Evolutionary conservation across 257 asterid species (phyloP).

Genomic region (Solanum neorickii): DNA sequence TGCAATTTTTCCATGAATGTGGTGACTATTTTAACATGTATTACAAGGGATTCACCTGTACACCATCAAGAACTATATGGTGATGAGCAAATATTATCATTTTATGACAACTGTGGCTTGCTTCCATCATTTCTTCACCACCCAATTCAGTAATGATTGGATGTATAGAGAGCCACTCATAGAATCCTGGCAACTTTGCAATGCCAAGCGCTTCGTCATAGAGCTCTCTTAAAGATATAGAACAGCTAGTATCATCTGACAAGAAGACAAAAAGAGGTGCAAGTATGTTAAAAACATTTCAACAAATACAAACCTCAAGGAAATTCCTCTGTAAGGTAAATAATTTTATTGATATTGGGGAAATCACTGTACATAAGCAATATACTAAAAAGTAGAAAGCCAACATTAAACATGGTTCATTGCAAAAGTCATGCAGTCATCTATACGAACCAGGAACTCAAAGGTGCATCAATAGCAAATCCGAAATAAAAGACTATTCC

Average conservation of each 20-base stretch:
- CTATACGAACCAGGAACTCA: not conserved
- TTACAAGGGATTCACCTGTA: slow-evolving; percentile 46
- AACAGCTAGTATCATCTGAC: slow-evolving; percentile 41
- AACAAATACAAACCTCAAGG: not conserved
- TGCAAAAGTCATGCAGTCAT: not conserved
- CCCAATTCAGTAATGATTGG: slow-evolving; percentile 60
- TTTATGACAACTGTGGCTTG: slow-evolving; percentile 56
- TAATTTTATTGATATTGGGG: not conserved
- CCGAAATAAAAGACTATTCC: not conserved
- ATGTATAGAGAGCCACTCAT: slow-evolving; percentile 91
- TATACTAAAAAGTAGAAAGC: not conserved
- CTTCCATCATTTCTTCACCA: slow-evolving; percentile 41
- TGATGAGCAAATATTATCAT: slow-evolving; percentile 97
- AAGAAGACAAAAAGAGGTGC: slow-evolving; percentile 5
- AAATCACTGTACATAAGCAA: not conserved
- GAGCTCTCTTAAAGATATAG: slow-evolving; percentile 39
- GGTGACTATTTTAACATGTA: not conserved
- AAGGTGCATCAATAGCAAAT: not conserved
- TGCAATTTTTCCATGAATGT: not conserved
- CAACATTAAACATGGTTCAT: not conserved
- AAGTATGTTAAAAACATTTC: not conserved
- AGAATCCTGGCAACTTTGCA: slow-evolving; percentile 81
- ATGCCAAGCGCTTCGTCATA: slow-evolving; percentile 64
- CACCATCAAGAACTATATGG: slow-evolving; percentile 87
- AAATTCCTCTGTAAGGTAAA: not conserved